Conservation (phyloP, 2,329 filamentous ascomycete genomes). For the Aschersonia sp. region DNA sequence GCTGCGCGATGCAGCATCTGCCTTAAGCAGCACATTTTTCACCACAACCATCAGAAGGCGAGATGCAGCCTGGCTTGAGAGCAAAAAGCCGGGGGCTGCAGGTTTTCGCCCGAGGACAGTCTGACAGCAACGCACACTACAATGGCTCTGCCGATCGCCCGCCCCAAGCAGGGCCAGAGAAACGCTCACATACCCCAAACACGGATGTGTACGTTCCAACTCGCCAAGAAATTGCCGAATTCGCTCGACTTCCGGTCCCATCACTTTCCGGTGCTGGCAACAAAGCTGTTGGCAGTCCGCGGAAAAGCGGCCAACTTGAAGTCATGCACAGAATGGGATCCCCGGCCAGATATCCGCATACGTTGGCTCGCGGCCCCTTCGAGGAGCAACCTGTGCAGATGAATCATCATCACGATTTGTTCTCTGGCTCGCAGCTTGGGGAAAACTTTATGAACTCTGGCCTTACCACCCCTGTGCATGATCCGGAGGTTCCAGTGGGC, state of each 20-base stretch:
- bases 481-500: slow-evolving; percentile 7
- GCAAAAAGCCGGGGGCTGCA: slow-evolving; percentile 16
- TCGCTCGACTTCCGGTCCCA: slow-evolving; percentile 13
- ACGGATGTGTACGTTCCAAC: slow-evolving; percentile 6
- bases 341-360: slow-evolving; percentile 2
- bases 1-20: too few species aligned
- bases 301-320: background rate
- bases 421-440: slow-evolving; percentile 22
- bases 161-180: slow-evolving; percentile 6
- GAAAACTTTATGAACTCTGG: slow-evolving; percentile 25
- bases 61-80: slow-evolving; percentile 15
- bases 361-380: too few species aligned
- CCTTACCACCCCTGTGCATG: slow-evolving; percentile 20
- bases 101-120: slow-evolving; percentile 15
- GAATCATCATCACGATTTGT: slow-evolving; percentile 11
- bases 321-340: slow-evolving; percentile 11
- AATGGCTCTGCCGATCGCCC: slow-evolving; percentile 8
- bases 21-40: too few species aligned
- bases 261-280: slow-evolving; percentile 17
- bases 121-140: slow-evolving; percentile 9
- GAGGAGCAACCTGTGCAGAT: too few species aligned
- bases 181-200: slow-evolving; percentile 8
- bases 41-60: too few species aligned
- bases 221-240: slow-evolving; percentile 16
- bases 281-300: slow-evolving; percentile 1